phyloP scores from a whole-genome alignment of 106 monocot species.

The Dendrobium catenatum region DNA sequence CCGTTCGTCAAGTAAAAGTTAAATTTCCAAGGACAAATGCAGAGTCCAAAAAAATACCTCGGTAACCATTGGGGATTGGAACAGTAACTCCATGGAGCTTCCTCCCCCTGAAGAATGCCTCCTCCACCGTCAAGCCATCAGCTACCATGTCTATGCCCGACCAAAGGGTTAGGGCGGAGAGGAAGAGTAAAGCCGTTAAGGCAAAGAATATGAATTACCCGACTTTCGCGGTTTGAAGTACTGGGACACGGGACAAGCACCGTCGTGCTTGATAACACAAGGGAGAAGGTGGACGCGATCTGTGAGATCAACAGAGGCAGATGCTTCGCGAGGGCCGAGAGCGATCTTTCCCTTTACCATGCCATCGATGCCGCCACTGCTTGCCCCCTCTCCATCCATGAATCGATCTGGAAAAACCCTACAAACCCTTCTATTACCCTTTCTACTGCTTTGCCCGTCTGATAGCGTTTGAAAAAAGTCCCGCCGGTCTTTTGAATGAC shows the following conservation, averaged over 20 bases:
- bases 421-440: not conserved
- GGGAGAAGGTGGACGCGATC: constrained; percentile 63
- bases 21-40: constrained; percentile 6
- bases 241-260: constrained; percentile 37
- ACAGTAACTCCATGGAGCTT: constrained; percentile 47
- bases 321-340: constrained; percentile 13
- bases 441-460: not conserved
- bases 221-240: constrained; percentile 60
- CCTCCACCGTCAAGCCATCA: constrained; percentile 47
- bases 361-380: constrained; percentile 2
- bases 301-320: constrained; percentile 30
- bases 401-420: constrained; percentile 1
- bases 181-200: not conserved
- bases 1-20: not conserved
- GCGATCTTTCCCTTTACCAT: constrained; percentile 26
- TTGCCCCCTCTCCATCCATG: not conserved
- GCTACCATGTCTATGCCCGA: constrained; percentile 34
- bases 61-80: constrained; percentile 44
- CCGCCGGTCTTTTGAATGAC: no score
- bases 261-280: constrained; percentile 58
- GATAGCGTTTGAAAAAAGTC: no score
- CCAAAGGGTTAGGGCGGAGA: not conserved
- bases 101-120: constrained; percentile 67
- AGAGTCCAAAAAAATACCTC: constrained; percentile 13
- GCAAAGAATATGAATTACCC: constrained; percentile 21